Evolutionary conservation across 2,329 filamentous ascomycete genomes (phyloP), one percentile per base, ranked within the genome.

Genomic region (Ophiostoma sp.): DNA sequence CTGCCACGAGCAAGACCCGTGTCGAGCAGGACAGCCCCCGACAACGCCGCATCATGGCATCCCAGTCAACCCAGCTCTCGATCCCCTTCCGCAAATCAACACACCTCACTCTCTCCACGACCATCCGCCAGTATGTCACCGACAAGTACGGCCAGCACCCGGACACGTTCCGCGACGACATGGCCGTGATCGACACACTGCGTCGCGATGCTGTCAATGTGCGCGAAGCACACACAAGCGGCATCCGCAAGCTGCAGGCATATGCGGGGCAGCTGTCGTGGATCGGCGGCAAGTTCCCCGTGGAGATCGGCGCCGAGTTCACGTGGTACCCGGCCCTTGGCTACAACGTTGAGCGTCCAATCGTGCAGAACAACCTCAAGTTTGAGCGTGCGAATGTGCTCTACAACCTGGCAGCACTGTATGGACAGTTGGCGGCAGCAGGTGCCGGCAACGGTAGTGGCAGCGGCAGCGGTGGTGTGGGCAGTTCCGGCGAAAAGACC

Each of bases 111-210:
- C 86, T 98, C 72, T 90, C 92, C 70, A 84, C 87, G 72, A 91
- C 93, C 67, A 93, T 99, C 78, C 93, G 92, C 74, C 90, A 95
- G 78, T 98, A 99, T 82, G 98, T 99, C 77, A 96, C 93, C 72
- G 90, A 88, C 79, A 97, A 98, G 85, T 98, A 98, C 89, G 94
- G 98, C 80, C 95, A 99, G 79, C 94, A 97, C 78, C 94, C 95
- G 44, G 93, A 97, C 79, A 96, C 97, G 90, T 99, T 99, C 80
- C 87, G 88, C 73, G 86, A 92, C 73, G 95, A 99, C 81, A 87
- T 88, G 71, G 89, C 94, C 77, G 86, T 90, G 74, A 93, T 99
- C 76, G 93, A 98, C 77, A 84, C 87, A 67, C 82, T 98, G 71
- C 89, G 95, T 5, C 86, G 87, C 73, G 92, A 96, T 78, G 95